phyloP scores from a whole-genome alignment of 1,284 basidiomycete species.

The Ganoderma multipileum region DNA sequence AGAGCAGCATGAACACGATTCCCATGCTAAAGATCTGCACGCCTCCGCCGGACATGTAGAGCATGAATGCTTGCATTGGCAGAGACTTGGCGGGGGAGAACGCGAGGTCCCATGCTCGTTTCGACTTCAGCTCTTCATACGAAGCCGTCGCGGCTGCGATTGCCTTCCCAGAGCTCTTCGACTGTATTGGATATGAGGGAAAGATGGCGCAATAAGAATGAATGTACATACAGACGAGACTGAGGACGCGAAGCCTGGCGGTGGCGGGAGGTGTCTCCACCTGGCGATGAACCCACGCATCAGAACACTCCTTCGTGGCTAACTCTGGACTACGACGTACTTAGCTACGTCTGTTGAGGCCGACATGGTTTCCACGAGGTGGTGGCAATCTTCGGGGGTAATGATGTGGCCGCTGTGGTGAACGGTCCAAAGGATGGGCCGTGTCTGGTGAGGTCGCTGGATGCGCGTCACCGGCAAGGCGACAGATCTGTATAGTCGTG shows the following conservation, averaged over 20 bases:
- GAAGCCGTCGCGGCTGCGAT: slow-evolving; percentile 45
- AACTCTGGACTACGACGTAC: slow-evolving; percentile 11
- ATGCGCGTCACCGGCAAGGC: background rate
- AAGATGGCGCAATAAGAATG: slow-evolving; percentile 32
- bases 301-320: background rate
- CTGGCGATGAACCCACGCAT: slow-evolving; percentile 39
- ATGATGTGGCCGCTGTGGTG: background rate
- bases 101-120: slow-evolving; percentile 89
- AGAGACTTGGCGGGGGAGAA: slow-evolving; percentile 85
- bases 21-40: slow-evolving; percentile 95
- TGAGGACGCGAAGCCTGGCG: slow-evolving; percentile 62
- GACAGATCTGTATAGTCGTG: background rate
- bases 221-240: slow-evolving; percentile 30
- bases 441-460: background rate
- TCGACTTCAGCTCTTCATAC: slow-evolving; percentile 75
- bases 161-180: slow-evolving; percentile 42
- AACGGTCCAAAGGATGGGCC: background rate
- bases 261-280: slow-evolving; percentile 66
- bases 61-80: slow-evolving; percentile 95
- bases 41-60: slow-evolving; percentile 94
- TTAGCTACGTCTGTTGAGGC: slow-evolving; percentile 20
- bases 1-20: slow-evolving; percentile 89
- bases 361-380: slow-evolving; percentile 8
- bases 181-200: slow-evolving; percentile 2
- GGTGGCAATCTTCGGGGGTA: background rate